Evolutionary conservation across 176 grass and related monocot genomes (phyloP).

Genomic region (Rhynchospora breviuscula): DNA sequence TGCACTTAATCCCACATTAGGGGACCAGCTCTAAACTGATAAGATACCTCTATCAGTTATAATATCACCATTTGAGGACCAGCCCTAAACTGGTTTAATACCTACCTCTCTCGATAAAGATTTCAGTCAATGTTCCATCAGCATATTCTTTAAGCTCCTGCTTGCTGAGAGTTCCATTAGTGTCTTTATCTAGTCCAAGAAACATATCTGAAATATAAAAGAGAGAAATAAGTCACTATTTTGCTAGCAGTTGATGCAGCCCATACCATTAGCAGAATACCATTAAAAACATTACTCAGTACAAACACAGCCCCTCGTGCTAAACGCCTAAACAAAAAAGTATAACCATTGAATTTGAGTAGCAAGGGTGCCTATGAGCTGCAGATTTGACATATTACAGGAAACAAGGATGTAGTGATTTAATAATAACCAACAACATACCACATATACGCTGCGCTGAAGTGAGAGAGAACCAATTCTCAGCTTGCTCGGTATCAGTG

Average conservation of each 20-base stretch:
- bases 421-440: constrained; percentile 29
- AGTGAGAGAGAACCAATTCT: constrained; percentile 99
- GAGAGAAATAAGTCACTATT: constrained; percentile 8
- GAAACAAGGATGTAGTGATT: neutral
- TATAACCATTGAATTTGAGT: neutral
- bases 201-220: constrained; percentile 75
- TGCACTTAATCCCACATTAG: neutral
- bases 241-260: neutral
- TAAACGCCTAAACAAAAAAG: neutral
- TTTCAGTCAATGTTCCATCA: constrained; percentile 92
- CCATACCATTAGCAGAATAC: neutral
- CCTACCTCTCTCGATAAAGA: constrained; percentile 95
- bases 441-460: constrained; percentile 97
- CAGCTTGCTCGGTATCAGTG: constrained; percentile 90
- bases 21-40: neutral
- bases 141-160: constrained; percentile 99
- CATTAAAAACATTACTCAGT: neutral
- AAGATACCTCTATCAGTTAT: neutral
- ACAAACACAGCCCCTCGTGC: neutral
- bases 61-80: neutral
- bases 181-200: constrained; percentile 94
- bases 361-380: neutral
- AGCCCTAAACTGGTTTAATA: neutral
- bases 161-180: constrained; percentile 89
- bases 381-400: neutral